Evolutionary conservation across 352 stramenopile species (phyloP), one percentile per base, ranked within the genome.

Genomic region (Phytophthora vignae): DNA sequence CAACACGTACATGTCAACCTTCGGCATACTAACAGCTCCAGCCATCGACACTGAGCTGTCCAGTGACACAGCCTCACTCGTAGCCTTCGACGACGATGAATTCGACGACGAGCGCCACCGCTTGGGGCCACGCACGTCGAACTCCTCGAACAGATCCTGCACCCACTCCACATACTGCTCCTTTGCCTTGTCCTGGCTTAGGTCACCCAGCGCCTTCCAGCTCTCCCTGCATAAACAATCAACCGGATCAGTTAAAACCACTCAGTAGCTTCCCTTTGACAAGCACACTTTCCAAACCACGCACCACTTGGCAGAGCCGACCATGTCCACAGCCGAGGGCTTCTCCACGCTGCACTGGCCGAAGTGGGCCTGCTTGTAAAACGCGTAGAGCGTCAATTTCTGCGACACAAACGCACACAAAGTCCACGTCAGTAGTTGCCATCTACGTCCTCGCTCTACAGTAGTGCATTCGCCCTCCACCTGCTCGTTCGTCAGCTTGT

Each of bases 311-410:
- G 87, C 82, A 48, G 72, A 85, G 29, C 77, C 82, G 4, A 90
- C 77, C 55, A 94, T 87, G 56, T 94, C 87, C 29, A 86, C 67
- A 4, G 81, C 81, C n/a, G 87, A 88, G 0, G 87, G 87, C 62
- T 90, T 90, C 17, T 78, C 78, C 11, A 78, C 60, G 10, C 63
- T 81, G 72, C 85, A 93, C 36, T 69, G 77, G 60, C 85, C 87
- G 55, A 86, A 81, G 17, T 82, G 78, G 22, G 85, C 85, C 86
- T 94, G 87, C 75, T 94, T 94, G 77, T 87, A 94, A 55, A 94
- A 91, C 54, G 87, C 87, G 70, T 94, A 94, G 57, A 94, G 64
- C 55, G 83, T 90, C 73, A 93, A 63, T 72, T 79, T 79, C 85
- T 93, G 33, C 22, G n/a, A 31, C 4, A 71, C n/a, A 36, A 48